Base-by-base conservation (phyloP, 441 rosid species). In the Gossypium trilobum region DNA sequence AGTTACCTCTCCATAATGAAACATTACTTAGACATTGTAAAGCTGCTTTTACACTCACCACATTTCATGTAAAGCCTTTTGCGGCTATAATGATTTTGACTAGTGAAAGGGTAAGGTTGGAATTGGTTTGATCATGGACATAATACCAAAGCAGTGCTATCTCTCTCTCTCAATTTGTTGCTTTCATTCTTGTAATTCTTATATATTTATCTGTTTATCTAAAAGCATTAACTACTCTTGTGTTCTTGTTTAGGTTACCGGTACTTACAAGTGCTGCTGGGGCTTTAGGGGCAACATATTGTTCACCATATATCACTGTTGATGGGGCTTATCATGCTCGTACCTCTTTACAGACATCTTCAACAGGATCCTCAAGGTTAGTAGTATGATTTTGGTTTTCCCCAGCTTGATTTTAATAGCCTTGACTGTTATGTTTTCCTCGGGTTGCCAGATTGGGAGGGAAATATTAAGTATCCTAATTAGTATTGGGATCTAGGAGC, bases 211-310 rank as follows among this genome's bases (percentile, higher is more conserved):
- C 13, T 27, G 25, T 72, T 16, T 14, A 14, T 20, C 23, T n/a
- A 25, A 61, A 39, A 6, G 7, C 23, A 22, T 2, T 68, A 60
- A 56, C 39, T 1, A 23, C 56, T 44, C 25, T 70, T 9, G 23
- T 42, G 16, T 52, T 75, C 72, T 59, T 83, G 74, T 75, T 69
- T 79, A 94, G 99, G 97, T 77, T 92, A 70, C 97, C 98, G 33
- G 84, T 94, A 80, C 74, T 94, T 58, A 78, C 97, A 48, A 91
- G 97, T 75, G 90, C 97, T 42, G 84, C 91, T 0, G 97, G 97
- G 80, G 88, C 91, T 69, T 78, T 94, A 73, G 95, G 96, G 61
- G 87, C 90, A 51, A 51, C 92, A 11, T 90, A 90, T 82, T 85
- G 93, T 82, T 73, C 97, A 25, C 94, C 94, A 25, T 92, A 92